phyloP scores from a whole-genome alignment of 257 asterid species.

The Datura wrightii region DNA sequence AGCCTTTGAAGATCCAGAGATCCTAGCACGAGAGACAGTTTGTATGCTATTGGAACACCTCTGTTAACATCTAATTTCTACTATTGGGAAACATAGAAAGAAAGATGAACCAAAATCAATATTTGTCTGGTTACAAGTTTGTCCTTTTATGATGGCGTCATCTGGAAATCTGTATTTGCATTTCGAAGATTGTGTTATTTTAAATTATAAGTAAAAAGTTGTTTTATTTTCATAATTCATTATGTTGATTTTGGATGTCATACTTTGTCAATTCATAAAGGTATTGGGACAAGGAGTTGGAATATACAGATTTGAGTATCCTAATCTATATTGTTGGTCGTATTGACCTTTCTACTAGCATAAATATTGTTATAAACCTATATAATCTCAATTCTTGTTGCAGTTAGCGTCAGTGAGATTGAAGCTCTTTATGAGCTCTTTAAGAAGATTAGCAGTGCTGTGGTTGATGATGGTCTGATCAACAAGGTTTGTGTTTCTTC shows the following conservation, averaged over 20 bases:
- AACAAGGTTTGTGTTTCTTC: conserved; percentile 59
- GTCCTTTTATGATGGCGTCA: not conserved
- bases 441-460: conserved; percentile 85
- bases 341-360: not conserved
- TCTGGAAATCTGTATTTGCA: conserved; percentile 12
- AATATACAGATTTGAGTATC: not conserved
- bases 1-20: conserved; percentile 91
- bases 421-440: conserved; percentile 86
- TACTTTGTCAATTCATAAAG: not conserved
- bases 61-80: not conserved
- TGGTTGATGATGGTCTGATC: conserved; percentile 86
- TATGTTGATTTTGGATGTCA: not conserved
- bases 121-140: not conserved
- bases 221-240: not conserved
- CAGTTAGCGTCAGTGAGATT: conserved; percentile 89
- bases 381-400: conserved; percentile 30
- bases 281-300: not conserved
- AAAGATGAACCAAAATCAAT: conserved; percentile 13
- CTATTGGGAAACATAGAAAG: not conserved
- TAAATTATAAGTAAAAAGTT: not conserved
- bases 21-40: conserved; percentile 95
- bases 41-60: conserved; percentile 60
- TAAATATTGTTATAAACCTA: not conserved
- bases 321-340: not conserved
- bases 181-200: not conserved